Conservation (phyloP, 2,329 filamentous ascomycete species). For the Diplocarpon mali region DNA sequence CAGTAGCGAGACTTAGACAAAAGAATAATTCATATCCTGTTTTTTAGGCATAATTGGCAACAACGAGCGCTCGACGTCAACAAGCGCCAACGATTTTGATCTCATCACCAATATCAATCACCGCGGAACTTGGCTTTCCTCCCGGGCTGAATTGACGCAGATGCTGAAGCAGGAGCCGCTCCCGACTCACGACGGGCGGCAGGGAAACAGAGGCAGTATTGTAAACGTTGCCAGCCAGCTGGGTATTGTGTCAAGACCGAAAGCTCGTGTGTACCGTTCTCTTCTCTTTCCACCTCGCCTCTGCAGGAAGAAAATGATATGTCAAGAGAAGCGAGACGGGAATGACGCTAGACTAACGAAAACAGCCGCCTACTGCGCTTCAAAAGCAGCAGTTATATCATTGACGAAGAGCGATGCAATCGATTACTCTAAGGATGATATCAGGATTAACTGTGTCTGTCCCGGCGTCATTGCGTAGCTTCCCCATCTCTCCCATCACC, state of each 20-base stretch:
- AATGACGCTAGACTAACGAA: too few relatives aligned
- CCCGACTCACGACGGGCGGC: slow-evolving; percentile 33
- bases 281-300: too few relatives aligned
- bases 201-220: slow-evolving; percentile 31
- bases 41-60: slow-evolving; percentile 20
- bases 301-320: too few relatives aligned
- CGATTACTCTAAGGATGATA: slow-evolving; percentile 35
- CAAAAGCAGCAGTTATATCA: slow-evolving; percentile 35
- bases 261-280: slow-evolving; percentile 28
- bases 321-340: too few relatives aligned
- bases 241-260: slow-evolving; percentile 32
- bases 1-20: not conserved
- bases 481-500: not conserved
- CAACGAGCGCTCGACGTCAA: slow-evolving; percentile 21
- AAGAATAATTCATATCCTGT: not conserved
- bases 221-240: slow-evolving; percentile 36
- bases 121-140: slow-evolving; percentile 35
- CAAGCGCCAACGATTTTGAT: slow-evolving; percentile 32
- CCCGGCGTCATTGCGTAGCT: slow-evolving; percentile 34
- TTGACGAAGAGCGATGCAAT: slow-evolving; percentile 38
- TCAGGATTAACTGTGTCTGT: slow-evolving; percentile 36
- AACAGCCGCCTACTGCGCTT: slow-evolving; percentile 34
- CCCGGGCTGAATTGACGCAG: slow-evolving; percentile 31
- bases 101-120: slow-evolving; percentile 33
- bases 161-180: slow-evolving; percentile 35